Base-by-base conservation (phyloP, 2,329 filamentous ascomycete species). In the Akanthomyces lecanii region DNA sequence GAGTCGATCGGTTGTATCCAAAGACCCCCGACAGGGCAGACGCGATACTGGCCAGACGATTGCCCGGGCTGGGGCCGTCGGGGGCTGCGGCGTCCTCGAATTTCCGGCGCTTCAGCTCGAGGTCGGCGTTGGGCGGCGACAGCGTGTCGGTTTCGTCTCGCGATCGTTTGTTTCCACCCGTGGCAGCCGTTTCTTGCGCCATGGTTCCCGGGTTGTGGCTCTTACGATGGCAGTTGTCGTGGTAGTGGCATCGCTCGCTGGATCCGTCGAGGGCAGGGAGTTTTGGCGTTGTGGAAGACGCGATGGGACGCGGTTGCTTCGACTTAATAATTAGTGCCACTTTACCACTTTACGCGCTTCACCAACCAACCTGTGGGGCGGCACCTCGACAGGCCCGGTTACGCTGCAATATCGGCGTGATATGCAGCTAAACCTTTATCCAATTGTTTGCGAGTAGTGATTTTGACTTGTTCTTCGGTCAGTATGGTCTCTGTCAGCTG, bases 1-100 rank as follows among this genome's bases (percentile, higher is more conserved):
- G 63, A 14, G 58, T 16, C 36, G 64, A 67, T 30, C 68, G 67
- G 2, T 65, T 67, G 48, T 67, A 68, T 5, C 70, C 69, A 55
- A 71, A 66, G 12, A 70, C 67, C 7, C 69, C 67, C 16, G 73
- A 70, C 14, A 75, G 69, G n/a, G 69, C 72, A 8, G 72, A 71
- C 11, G 71, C 69, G 56, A 75, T 72, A 52, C 69, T 69, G 18
- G 59, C 63, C 16, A 64, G 60, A 5, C 58, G 59, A 28, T 42
- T 62, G 18, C 25, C 54, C 30, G 62, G 44, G 23, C 48, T 53
- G 16, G 42, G 56, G 33, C 23, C 25, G 2, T 61, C 21, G n/a
- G 38, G 28, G 16, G 38, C 21, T 23, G 48, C 62, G n/a, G 48
- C 62, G 23, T 44, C 55, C 0, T 53, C 21, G 28, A 59, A 51